phyloP scores from a whole-genome alignment of 2,329 filamentous ascomycete species.

The Aspergillus puulaauensis region DNA sequence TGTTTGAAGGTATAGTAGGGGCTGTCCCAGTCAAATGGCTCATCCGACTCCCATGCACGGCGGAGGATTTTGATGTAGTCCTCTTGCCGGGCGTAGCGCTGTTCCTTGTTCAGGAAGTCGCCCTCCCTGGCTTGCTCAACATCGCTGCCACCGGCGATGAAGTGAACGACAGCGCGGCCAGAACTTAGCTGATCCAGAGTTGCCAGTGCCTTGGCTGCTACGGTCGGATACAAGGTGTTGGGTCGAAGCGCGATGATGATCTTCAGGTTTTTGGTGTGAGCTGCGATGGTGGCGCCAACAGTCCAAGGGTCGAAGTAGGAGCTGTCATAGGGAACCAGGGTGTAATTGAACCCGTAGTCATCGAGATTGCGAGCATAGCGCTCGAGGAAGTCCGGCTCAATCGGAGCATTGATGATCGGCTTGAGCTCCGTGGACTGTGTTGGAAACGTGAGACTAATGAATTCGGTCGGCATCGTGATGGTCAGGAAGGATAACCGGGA shows the following conservation, averaged over 20 bases:
- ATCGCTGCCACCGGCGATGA: conserved; percentile 63
- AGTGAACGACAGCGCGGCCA: conserved; percentile 61
- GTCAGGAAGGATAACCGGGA: neutral
- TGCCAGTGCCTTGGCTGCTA: conserved; percentile 61
- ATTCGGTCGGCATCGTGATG: conserved; percentile 46
- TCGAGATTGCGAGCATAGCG: conserved; percentile 60
- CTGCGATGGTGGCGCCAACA: conserved; percentile 57
- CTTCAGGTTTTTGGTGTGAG: conserved; percentile 59
- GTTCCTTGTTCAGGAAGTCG: conserved; percentile 58
- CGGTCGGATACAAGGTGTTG: conserved; percentile 63
- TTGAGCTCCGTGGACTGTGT: conserved; percentile 58
- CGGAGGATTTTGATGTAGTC: conserved; percentile 63
- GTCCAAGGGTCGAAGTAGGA: conserved; percentile 59
- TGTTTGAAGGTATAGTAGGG: conserved; percentile 61
- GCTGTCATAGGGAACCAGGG: conserved; percentile 60
- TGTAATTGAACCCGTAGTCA: conserved; percentile 63
- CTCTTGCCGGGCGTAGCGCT: conserved; percentile 59
- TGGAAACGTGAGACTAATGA: conserved; percentile 59
- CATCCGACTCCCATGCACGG: conserved; percentile 57
- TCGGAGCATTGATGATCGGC: conserved; percentile 51
- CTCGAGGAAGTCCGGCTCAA: conserved; percentile 57
- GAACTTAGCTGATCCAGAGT: conserved; percentile 60
- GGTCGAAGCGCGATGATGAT: conserved; percentile 62
- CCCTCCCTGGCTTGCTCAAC: conserved; percentile 61
- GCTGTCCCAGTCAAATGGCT: conserved; percentile 62